These are phyloP conservation scores for Suillus ampliporus DNA, from an alignment of 768 basidiomycete genomes.

Conservation along the genomic window DNA sequence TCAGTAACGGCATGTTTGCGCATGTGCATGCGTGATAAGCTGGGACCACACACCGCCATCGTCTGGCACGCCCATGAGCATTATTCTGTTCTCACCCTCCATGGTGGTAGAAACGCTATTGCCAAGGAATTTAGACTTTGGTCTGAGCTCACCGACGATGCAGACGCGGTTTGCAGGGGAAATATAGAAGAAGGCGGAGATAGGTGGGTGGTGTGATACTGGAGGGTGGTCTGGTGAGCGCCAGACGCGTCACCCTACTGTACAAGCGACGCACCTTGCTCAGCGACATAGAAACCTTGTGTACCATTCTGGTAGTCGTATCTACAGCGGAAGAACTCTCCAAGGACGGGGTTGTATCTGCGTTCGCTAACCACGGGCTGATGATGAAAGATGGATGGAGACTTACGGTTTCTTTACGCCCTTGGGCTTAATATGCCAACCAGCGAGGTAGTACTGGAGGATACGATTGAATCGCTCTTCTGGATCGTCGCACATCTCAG, in stretches of 20 bases:
- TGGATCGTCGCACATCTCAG: conserved; percentile 77
- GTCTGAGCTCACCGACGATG: conserved; percentile 92
- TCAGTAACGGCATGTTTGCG: conserved; percentile 11
- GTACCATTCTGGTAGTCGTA: conserved; percentile 92
- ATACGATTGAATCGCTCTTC: conserved; percentile 93
- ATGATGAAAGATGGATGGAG: conserved; percentile 11
- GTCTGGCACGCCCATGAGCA: conserved; percentile 79
- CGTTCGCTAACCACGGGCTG: conserved; percentile 11
- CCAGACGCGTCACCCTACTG: conserved; percentile 8
- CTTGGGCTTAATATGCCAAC: conserved; percentile 99
- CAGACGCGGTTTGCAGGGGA: conserved; percentile 87
- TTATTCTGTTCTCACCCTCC: conserved; percentile 94
- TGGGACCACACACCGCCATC: conserved; percentile 73
- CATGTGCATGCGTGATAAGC: neutral
- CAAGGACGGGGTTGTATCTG: conserved; percentile 96
- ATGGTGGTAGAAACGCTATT: conserved; percentile 96
- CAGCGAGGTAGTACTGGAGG: conserved; percentile 94
- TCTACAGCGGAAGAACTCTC: conserved; percentile 96
- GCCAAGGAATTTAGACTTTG: conserved; percentile 95
- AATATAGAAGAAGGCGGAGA: conserved; percentile 95
- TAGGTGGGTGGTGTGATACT: conserved; percentile 96
- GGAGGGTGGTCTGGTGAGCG: conserved; percentile 15
- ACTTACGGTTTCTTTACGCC: conserved; percentile 98
- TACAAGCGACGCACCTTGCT: conserved; percentile 71
- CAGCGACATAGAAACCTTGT: conserved; percentile 95